Conservation (phyloP, 2,329 filamentous ascomycete species). For the Colletotrichum gigasporum region DNA sequence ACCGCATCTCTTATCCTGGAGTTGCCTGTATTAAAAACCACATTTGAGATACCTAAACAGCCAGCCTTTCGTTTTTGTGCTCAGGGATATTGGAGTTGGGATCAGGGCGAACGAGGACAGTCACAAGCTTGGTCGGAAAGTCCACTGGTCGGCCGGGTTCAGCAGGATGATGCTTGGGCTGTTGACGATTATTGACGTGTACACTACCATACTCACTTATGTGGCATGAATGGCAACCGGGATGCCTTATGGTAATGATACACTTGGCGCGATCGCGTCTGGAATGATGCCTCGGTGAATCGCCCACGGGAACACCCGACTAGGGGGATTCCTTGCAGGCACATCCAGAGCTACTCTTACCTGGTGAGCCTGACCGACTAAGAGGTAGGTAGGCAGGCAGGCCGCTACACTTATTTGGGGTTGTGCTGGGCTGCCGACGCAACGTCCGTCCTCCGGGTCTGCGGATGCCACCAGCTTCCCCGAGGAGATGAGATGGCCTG, state of each 20-base stretch:
- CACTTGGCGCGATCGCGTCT: background rate
- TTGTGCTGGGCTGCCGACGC: too few relatives aligned
- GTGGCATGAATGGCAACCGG: slow-evolving; percentile 3
- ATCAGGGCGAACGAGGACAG: background rate
- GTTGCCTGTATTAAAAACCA: slow-evolving; percentile 28
- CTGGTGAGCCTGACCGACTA: too few relatives aligned
- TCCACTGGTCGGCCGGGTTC: background rate
- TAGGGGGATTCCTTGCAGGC: background rate
- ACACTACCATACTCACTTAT: slow-evolving; percentile 10
- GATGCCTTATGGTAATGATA: background rate
- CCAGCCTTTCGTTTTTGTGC: slow-evolving; percentile 28
- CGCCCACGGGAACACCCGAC: background rate
- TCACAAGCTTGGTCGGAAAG: slow-evolving; percentile 5
- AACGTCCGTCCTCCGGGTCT: too few relatives aligned
- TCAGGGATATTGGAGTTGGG: slow-evolving; percentile 29
- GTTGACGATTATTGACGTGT: slow-evolving; percentile 8
- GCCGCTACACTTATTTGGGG: background rate
- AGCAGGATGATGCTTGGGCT: background rate
- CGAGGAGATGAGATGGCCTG: too few relatives aligned
- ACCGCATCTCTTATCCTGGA: slow-evolving; percentile 9
- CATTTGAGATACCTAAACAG: slow-evolving; percentile 32
- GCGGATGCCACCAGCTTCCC: too few relatives aligned
- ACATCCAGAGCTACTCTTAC: too few relatives aligned
- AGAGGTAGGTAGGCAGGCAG: too few relatives aligned
- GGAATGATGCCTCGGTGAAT: background rate